A percentile compares a stretch with the other conserved stretches of the same genome.
Conservation (phyloP, 495 filamentous ascomycete genomes). For the Penicillium argentinense region DNA sequence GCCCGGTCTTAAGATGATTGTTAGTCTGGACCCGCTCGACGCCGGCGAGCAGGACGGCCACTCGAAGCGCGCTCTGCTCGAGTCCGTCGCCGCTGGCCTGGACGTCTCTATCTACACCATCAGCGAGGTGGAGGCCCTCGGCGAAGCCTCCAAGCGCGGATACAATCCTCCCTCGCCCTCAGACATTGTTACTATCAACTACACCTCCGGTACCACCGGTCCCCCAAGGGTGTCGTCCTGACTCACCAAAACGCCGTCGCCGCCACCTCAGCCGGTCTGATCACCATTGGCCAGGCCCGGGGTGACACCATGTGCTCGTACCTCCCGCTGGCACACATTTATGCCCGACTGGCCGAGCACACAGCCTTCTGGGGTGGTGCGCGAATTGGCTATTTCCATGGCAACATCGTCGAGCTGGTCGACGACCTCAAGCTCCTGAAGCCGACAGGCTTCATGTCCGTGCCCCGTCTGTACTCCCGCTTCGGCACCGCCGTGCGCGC, state of each 20-base stretch:
- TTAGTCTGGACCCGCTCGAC: conserved; percentile 85
- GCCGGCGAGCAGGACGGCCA: conserved; percentile 73
- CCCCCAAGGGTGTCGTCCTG: conserved; percentile 91
- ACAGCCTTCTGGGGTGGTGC: conserved; percentile 67
- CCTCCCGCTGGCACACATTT: conserved; percentile 93
- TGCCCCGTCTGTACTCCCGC: conserved; percentile 90
- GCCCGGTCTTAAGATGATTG: conserved; percentile 82
- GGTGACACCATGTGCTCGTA: conserved; percentile 77
- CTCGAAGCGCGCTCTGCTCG: conserved; percentile 76
- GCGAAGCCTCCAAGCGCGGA: conserved; percentile 63
- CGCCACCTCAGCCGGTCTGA: conserved; percentile 59
- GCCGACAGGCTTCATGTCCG: conserved; percentile 82
- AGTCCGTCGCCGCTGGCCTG: conserved; percentile 65
- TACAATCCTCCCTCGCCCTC: conserved; percentile 67
- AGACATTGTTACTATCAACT: conserved; percentile 92
- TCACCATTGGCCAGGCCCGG: conserved; percentile 45
- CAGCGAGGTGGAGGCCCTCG: conserved; percentile 73
- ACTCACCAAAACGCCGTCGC: conserved; percentile 81
- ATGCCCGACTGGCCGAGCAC: conserved; percentile 81
- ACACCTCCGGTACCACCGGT: conserved; percentile 95
- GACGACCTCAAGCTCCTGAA: conserved; percentile 88
- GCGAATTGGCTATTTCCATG: conserved; percentile 91
- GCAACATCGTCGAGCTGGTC: conserved; percentile 80
- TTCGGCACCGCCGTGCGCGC: conserved; percentile 80
- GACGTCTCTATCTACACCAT: conserved; percentile 79